Evolutionary conservation across 1,139 yeast genomes (phyloP).

Genomic region (Taphrina populina): DNA sequence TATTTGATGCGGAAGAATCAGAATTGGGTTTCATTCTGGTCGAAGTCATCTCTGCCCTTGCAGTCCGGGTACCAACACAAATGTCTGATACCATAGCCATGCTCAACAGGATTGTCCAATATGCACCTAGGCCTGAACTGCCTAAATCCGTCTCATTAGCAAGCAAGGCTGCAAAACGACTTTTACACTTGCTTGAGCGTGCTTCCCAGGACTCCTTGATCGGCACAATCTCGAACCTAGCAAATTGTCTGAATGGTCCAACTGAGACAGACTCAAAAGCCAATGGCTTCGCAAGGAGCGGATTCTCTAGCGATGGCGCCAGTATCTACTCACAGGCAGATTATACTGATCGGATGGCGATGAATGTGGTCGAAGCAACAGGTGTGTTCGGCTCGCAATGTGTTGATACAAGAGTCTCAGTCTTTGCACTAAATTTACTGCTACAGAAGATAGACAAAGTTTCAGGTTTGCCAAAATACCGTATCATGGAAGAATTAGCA

Average conservation of each 20-base stretch:
- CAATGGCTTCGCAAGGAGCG: too few relatives aligned
- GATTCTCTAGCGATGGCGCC: neutral
- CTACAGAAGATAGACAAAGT: conserved; percentile 16
- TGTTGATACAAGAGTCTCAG: conserved; percentile 10
- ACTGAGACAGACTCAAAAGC: neutral
- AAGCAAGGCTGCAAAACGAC: conserved; percentile 2
- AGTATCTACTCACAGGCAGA: neutral
- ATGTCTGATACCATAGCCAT: neutral
- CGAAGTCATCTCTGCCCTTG: conserved; percentile 14
- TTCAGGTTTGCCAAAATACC: neutral
- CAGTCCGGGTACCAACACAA: conserved; percentile 8
- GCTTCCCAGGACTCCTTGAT: conserved; percentile 16
- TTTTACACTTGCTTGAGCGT: conserved; percentile 10
- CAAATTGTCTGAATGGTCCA: conserved; percentile 1
- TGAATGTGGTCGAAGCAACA: conserved; percentile 19
- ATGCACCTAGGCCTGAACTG: neutral
- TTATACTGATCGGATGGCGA: conserved; percentile 1
- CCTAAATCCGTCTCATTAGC: neutral
- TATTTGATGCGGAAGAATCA: conserved; percentile 12
- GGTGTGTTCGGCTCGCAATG: conserved; percentile 12
- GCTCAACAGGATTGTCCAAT: neutral
- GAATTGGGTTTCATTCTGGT: conserved; percentile 4
- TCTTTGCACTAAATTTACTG: conserved; percentile 10
- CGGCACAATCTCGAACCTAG: conserved; percentile 22
- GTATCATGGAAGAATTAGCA: conserved; percentile 18